Conservation (phyloP, 2,329 filamentous ascomycete species). For the Septoria petroselini region DNA sequence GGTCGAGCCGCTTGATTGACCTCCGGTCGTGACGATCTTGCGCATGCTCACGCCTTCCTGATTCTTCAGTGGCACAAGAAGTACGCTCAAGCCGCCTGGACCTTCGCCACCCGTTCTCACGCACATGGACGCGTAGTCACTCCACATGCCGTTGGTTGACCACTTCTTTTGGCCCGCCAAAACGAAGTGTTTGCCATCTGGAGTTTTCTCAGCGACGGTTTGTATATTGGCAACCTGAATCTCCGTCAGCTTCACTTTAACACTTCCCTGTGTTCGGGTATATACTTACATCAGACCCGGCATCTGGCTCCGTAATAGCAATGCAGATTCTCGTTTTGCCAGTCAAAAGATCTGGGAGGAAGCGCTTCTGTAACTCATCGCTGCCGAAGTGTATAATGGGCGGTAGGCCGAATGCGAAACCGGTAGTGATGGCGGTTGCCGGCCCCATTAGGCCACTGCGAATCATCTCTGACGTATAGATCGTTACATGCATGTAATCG, state of each 20-base stretch:
- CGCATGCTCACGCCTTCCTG: too few species aligned
- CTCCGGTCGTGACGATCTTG: slow-evolving; percentile 73
- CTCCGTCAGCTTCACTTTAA: slow-evolving; percentile 68
- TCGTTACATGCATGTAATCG: slow-evolving; percentile 82
- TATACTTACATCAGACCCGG: slow-evolving; percentile 78
- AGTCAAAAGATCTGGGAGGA: slow-evolving; percentile 69
- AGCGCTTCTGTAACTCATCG: slow-evolving; percentile 60
- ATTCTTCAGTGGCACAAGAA: too few species aligned
- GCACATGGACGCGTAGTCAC: slow-evolving; percentile 77
- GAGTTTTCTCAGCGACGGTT: too few species aligned
- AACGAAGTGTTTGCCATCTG: too few species aligned
- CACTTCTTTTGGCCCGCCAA: too few species aligned
- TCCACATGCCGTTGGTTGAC: slow-evolving; percentile 79
- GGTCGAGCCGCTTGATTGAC: slow-evolving; percentile 72
- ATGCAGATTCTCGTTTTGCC: slow-evolving; percentile 86
- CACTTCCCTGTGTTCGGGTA: too few species aligned
- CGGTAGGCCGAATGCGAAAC: slow-evolving; percentile 77
- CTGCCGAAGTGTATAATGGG: slow-evolving; percentile 74
- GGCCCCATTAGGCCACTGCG: slow-evolving; percentile 75
- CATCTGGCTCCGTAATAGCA: slow-evolving; percentile 85
- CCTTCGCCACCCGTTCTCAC: too few species aligned
- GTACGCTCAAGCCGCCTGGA: slow-evolving; percentile 73
- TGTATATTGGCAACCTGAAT: slow-evolving; percentile 64
- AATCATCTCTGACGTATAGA: slow-evolving; percentile 69
- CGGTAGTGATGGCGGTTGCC: too few species aligned